Base-by-base conservation (phyloP, 441 rosid species). In the Aleurites moluccanus region DNA sequence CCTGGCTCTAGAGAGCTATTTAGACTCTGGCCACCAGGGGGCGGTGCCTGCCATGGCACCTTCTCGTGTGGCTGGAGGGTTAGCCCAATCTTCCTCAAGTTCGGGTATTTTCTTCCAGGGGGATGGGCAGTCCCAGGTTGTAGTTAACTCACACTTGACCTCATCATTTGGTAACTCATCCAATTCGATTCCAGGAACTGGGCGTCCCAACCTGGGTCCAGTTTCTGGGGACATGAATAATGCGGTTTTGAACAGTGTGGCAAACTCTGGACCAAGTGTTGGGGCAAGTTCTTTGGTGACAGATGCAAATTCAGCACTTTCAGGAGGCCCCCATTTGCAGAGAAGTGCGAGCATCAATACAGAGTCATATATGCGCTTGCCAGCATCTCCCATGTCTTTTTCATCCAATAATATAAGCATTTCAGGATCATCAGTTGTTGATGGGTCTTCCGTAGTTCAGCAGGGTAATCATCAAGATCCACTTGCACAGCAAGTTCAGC, bases 101-200 rank as follows among this genome's bases (percentile, higher is more conserved):
- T 95, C 99, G 62, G 97, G 99, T 79, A 85, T 93, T 81, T 93
- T 91, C 93, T 91, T 88, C 79, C 98, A 93, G 83, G 99, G 99
- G 81, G 95, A 93, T 82, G 97, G 90, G 85, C 98, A 88, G 82
- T 93, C 97, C 47, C 96, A 88, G 86, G 83, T 92, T 75, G 82
- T 91, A 76, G 90, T 87, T 74, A 91, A 91, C 83, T 90, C 99
- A 79, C 97, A 85, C 84, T 88, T 95, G 89, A 86, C 87, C 78
- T 85, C 96, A 69, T 91, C 99, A 13, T 89, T 91, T 64, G 93
- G 91, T 61, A 91, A 92, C 80, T 90, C 96, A 60, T 83, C 92
- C 75, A 93, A 85, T 82, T 89, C 95, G 3, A 80, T 83, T 73
- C 92, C 91, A 56, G 95, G 97, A 82, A 85, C 90, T 79, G 89